Conservation (phyloP, 306 rosid genomes). For the Castanopsis chinensis region DNA sequence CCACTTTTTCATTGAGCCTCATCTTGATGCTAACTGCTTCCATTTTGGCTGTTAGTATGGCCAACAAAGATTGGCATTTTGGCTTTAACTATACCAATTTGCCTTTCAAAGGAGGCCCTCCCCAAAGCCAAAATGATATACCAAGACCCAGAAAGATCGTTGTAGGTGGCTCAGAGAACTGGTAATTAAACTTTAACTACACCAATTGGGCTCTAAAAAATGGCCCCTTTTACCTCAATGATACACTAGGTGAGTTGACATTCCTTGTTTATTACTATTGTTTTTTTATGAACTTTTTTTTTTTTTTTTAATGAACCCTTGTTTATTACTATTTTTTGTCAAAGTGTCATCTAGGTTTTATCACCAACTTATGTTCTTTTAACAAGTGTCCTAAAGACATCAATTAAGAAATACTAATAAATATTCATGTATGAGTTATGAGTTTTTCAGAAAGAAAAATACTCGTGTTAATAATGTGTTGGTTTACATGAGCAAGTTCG, state of each 20-base stretch:
- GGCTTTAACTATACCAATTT: constrained; percentile 36
- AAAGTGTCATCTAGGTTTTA: neutral
- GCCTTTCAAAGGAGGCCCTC: constrained; percentile 33
- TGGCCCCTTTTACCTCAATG: constrained; percentile 54
- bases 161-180: constrained; percentile 56
- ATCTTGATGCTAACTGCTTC: constrained; percentile 20
- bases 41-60: constrained; percentile 30
- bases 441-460: no score
- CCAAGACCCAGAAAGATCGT: constrained; percentile 28
- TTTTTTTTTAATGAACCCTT: no score
- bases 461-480: no score
- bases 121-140: constrained; percentile 23
- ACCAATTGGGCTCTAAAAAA: constrained; percentile 51
- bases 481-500: no score
- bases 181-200: constrained; percentile 59
- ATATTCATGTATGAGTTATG: no score
- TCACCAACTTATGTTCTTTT: no score
- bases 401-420: no score
- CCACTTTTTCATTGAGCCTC: constrained; percentile 9
- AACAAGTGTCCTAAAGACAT: no score
- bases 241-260: constrained; percentile 50
- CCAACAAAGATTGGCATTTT: constrained; percentile 39
- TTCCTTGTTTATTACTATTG: neutral
- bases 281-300: no score
- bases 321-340: no score